Evolutionary conservation across 345 rosid species (phyloP), one percentile per base, ranked within the genome.

Genomic region (Abelmoschus esculentus): DNA sequence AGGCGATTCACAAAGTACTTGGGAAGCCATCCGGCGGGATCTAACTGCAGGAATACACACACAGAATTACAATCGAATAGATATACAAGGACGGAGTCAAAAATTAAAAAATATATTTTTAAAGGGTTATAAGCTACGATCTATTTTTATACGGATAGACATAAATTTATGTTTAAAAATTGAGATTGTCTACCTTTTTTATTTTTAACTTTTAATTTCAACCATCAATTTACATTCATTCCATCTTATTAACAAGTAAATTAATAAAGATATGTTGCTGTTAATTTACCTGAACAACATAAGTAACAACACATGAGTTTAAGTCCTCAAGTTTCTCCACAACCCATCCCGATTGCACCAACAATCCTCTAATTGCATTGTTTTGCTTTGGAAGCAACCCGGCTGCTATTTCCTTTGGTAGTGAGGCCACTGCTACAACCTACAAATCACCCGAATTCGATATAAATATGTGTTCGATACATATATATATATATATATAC

Each of bases 1-100:
- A 85, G 84, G 69, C 90, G 80, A 69, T 90, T 90, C 78, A 86
- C 87, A 55, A 90, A 87, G 81, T 85, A 87, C 77, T 81, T 90
- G 17, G 93, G 93, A 56, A 88, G 78, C 96, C 96, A 90, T 80
- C 93, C 95, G 55, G 91, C 88, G n/a, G 92, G 95, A 81, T 90
- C 97, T 61, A 90, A 74, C 96, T 88, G 90, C 17, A 17, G 7
- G 12, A 11, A 52, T 7, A 7, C 50, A 38, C 3, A 36, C 1
- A 36, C 6, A 38, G 47, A 9, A 11, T 50, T 14, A 19, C 1
- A 22, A 36, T 36, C 40, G 6, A 36, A 36, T 31, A 31, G 0
- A 22, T 22, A 22, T 22, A 22, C 26, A 22, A 22, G 0, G 26
- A 22, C 26, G 26, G 26, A 22, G 0, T 22, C 1, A 22, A 22